Evolutionary conservation across 257 asterid genomes (phyloP).

Genomic region (Salvia miltiorrhiza): DNA sequence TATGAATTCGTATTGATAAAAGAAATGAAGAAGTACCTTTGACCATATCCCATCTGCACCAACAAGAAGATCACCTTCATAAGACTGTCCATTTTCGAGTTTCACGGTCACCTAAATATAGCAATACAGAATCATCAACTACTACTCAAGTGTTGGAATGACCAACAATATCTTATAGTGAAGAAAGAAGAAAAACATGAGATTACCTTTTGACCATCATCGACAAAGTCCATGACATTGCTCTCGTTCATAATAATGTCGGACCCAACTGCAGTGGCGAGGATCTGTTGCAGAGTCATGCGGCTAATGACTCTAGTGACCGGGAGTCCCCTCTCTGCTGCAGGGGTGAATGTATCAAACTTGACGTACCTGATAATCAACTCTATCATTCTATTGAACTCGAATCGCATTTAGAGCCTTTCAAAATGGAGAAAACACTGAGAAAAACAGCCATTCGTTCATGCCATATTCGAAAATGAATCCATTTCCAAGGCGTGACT

Average conservation of each 20-base stretch:
- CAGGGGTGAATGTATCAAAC: slow-evolving; percentile 98
- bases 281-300: slow-evolving; percentile 87
- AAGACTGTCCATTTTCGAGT: slow-evolving; percentile 68
- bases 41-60: slow-evolving; percentile 99
- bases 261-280: slow-evolving; percentile 82
- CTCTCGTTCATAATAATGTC: slow-evolving; percentile 71
- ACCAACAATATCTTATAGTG: too few relatives aligned
- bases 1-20: neutral
- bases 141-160: too few relatives aligned
- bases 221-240: slow-evolving; percentile 68
- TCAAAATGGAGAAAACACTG: too few relatives aligned
- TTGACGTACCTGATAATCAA: slow-evolving; percentile 74
- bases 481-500: too few relatives aligned
- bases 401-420: neutral
- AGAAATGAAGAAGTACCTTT: slow-evolving; percentile 46
- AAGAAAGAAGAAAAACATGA: neutral
- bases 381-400: slow-evolving; percentile 24
- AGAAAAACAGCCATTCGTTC: too few relatives aligned
- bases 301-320: slow-evolving; percentile 92
- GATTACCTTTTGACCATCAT: slow-evolving; percentile 71
- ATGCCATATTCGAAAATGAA: too few relatives aligned
- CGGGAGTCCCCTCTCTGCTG: slow-evolving; percentile 87
- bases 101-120: slow-evolving; percentile 50
- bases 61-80: slow-evolving; percentile 85
- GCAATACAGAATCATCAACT: too few relatives aligned